Conservation (phyloP, 306 rosid species). For the Hylodesmum podocarpum region DNA sequence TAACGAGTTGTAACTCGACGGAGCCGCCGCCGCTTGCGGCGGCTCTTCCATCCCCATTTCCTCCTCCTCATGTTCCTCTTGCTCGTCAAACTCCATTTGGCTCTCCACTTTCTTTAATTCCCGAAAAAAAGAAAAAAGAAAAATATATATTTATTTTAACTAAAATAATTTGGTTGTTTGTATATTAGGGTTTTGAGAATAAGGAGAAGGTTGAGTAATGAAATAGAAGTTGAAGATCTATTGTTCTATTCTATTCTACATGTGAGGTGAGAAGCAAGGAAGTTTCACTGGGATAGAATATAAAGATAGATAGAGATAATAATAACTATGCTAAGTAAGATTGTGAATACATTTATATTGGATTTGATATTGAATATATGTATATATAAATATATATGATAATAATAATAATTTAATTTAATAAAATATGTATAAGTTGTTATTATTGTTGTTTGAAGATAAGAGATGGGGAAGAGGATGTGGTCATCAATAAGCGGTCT, state of each 20-base stretch:
- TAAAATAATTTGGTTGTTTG: background rate
- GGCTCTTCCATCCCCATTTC: conserved; percentile 54
- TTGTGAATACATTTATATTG: conserved; percentile 12
- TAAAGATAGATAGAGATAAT: conserved; percentile 1
- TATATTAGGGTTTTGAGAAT: background rate
- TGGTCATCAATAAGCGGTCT: conserved; percentile 73
- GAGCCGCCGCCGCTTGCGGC: conserved; percentile 31
- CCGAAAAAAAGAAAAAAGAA: background rate
- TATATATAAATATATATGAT: background rate
- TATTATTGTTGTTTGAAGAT: conserved; percentile 29
- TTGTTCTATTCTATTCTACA: conserved; percentile 8
- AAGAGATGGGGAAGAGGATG: conserved; percentile 56
- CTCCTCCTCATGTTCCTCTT: conserved; percentile 66
- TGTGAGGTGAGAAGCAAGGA: background rate
- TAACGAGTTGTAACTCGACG: conserved; percentile 49
- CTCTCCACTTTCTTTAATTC: background rate
- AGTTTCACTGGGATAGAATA: conserved; percentile 13
- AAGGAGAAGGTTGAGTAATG: conserved; percentile 17
- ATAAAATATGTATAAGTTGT: background rate
- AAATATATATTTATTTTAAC: background rate
- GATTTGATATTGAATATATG: background rate
- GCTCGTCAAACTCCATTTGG: conserved; percentile 76
- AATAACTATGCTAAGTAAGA: conserved; percentile 27
- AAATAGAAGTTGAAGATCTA: background rate
- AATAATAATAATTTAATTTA: background rate